Conservation (phyloP, 768 basidiomycete species). For the Rhodotorula paludigena region DNA sequence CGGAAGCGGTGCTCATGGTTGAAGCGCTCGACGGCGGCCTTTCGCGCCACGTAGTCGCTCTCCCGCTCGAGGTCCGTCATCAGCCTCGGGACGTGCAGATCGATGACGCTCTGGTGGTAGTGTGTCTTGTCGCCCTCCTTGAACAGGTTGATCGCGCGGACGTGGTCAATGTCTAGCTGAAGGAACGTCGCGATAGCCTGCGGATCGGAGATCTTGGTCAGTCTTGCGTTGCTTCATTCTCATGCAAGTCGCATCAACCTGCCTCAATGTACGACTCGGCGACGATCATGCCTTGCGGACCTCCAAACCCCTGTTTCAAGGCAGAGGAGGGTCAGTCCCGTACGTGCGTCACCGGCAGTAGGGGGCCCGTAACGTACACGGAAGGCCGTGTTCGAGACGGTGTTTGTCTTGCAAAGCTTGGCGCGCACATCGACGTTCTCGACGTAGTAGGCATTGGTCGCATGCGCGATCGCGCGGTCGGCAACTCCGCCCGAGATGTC, state of each 20-base stretch:
- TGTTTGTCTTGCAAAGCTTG: slow-evolving; percentile 41
- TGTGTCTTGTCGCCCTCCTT: slow-evolving; percentile 38
- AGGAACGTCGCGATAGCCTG: slow-evolving; percentile 41
- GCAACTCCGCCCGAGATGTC: slow-evolving; percentile 41
- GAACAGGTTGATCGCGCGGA: slow-evolving; percentile 41
- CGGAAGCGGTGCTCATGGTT: slow-evolving; percentile 40
- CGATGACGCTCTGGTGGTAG: slow-evolving; percentile 39
- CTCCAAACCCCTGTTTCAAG: slow-evolving; percentile 34
- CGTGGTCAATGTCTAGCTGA: slow-evolving; percentile 36
- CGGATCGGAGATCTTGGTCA: no score
- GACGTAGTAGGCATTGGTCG: slow-evolving; percentile 38
- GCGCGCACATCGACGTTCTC: slow-evolving; percentile 40
- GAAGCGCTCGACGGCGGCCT: slow-evolving; percentile 36
- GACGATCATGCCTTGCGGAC: slow-evolving; percentile 39
- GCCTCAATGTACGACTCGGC: slow-evolving; percentile 39
- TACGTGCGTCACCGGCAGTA: neutral
- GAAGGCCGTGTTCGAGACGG: slow-evolving; percentile 42
- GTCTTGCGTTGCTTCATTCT: no score
- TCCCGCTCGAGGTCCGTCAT: slow-evolving; percentile 28
- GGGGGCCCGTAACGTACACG: neutral
- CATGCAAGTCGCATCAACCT: no score
- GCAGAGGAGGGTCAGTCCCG: neutral
- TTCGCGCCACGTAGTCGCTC: slow-evolving; percentile 33
- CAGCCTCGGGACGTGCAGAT: slow-evolving; percentile 42
- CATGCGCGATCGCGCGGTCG: slow-evolving; percentile 41